Percentiles rank a stretch among this genome's conserved stretches.
Evolutionary conservation across 345 rosid genomes (phyloP).

Genomic region (Sisymbrium irio): DNA sequence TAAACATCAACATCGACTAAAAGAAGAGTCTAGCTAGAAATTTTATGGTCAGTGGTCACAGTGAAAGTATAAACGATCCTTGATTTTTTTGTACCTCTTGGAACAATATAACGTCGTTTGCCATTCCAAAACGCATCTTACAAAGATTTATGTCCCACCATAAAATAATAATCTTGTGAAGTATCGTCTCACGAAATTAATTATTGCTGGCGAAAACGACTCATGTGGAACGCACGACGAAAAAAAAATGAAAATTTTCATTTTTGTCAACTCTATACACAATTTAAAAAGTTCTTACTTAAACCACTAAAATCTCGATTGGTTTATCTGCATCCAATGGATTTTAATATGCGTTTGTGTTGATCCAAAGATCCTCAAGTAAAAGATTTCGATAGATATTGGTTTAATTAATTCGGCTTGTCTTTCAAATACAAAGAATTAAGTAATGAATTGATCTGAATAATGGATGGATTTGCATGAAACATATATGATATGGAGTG

Average conservation of each 20-base stretch:
- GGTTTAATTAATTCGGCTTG: too few species aligned
- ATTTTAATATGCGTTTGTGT: neutral
- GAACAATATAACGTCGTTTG: slow-evolving; percentile 19
- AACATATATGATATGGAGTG: too few species aligned
- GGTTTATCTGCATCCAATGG: neutral
- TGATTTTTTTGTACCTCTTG: slow-evolving; percentile 16
- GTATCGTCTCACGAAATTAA: neutral
- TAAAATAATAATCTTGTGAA: slow-evolving; percentile 14
- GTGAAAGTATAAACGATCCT: slow-evolving; percentile 10
- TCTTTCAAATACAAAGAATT: too few species aligned
- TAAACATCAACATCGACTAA: slow-evolving; percentile 15
- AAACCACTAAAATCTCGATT: neutral
- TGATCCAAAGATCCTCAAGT: too few species aligned
- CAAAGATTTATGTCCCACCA: neutral
- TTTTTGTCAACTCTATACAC: slow-evolving; percentile 6
- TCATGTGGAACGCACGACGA: slow-evolving; percentile 21
- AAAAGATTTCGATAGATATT: too few species aligned
- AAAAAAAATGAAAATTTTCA: neutral
- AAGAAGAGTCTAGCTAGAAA: slow-evolving; percentile 17
- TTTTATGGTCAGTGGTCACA: slow-evolving; percentile 13
- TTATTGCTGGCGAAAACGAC: slow-evolving; percentile 7
- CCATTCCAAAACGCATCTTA: slow-evolving; percentile 6
- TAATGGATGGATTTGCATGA: too few species aligned
- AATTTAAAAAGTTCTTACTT: neutral
- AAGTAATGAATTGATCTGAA: too few species aligned